Conservation (phyloP, 192 early-diverging fungal species). For the Podila verticillata region DNA sequence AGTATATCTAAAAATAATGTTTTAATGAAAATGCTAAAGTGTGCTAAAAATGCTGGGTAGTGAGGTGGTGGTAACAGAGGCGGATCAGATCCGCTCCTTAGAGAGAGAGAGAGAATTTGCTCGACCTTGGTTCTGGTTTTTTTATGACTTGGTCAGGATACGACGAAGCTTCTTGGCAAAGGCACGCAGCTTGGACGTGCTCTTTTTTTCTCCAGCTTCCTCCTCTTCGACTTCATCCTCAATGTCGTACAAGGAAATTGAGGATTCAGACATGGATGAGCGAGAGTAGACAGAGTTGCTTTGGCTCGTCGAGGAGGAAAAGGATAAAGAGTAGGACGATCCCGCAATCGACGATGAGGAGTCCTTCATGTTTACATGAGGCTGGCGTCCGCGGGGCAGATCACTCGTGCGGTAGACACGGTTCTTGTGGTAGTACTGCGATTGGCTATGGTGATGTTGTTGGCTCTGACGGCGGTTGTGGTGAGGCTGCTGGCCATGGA, state of each 20-base stretch:
- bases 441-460: background rate
- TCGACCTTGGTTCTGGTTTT: background rate
- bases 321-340: background rate
- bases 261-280: background rate
- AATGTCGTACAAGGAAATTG: background rate
- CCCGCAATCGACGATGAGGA: background rate
- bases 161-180: constrained; percentile 13
- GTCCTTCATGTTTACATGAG: background rate
- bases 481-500: background rate
- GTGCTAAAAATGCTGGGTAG: too few species aligned
- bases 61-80: too few species aligned
- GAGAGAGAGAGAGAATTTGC: too few species aligned
- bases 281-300: background rate
- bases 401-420: constrained; percentile 19
- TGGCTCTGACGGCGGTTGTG: constrained; percentile 1
- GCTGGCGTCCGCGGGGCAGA: constrained; percentile 16
- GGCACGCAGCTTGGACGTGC: background rate
- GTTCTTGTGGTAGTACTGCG: constrained; percentile 3
- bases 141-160: constrained; percentile 4
- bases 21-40: too few species aligned
- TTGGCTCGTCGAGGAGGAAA: background rate
- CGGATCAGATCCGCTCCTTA: too few species aligned
- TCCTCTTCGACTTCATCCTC: background rate
- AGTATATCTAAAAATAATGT: too few species aligned
- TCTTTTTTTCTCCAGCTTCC: background rate